Base-by-base conservation (phyloP, 148 eudicot species). In the Fagopyrum homotropicum region DNA sequence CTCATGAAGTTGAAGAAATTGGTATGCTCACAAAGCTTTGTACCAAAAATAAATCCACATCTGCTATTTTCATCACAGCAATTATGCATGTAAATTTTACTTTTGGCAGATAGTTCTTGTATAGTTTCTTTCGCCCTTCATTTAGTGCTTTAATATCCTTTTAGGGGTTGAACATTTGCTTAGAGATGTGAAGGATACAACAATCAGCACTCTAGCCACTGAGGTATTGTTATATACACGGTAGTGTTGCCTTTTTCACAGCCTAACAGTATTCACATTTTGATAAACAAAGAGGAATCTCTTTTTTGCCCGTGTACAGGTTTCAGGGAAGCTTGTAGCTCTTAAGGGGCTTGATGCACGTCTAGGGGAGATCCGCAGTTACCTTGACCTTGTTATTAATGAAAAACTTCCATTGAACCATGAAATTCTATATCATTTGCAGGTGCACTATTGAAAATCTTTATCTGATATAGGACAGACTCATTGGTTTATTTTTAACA, bases 1-100 rank as follows among this genome's bases (percentile, higher is more conserved):
- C 98, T 30, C 98, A 94, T 81, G 97, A 95, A 79, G 99, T 95
- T 74, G 99, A 95, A 81, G 99, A 95, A 84, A 95, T 95, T 35
- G 99, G 98, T 95, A 85, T 12, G 83, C 54, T 77, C 72, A 51
- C 75, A 76, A 16, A 43, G 69, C 69, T 63, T 30, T 16, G 12
- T 63, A 63, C 11, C 19, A 15, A 6, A 2, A 35, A 19, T 7
- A 68, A 19, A 4, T 57, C 5, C 15, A 14, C 10, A 11, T 51
- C 56, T 51, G 22, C 22, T 55, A 4, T 55, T 55, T 55, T 55
- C 17, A 55, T 59, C 40, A 59, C 9, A 22, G 0, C 4, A 22
- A 72, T 4, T 6, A 11, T 9, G 16, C 54, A 45, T 19, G 74
- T 7, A 17, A 17, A 72, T 17, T 10, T 70, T 40, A 2, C 22